phyloP scores from a whole-genome alignment of 2,329 filamentous ascomycete species.

The Ophiostoma angusticollis region DNA sequence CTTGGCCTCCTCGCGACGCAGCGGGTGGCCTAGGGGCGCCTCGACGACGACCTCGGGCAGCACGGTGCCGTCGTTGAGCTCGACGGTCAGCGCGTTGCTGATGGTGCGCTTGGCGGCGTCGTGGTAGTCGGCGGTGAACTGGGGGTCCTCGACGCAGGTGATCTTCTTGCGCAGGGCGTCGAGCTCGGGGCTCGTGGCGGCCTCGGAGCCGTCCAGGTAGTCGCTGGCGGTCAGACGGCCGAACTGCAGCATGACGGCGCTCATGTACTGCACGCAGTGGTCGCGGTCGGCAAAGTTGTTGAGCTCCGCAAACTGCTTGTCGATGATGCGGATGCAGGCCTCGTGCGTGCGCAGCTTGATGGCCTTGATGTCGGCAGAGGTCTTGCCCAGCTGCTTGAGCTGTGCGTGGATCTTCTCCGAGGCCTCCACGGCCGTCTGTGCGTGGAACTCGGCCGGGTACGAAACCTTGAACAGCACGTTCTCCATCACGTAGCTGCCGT shows the following conservation, averaged over 20 bases:
- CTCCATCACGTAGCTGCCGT: conserved; percentile 99
- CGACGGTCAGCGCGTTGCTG: conserved; percentile 90
- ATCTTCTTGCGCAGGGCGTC: conserved; percentile 90
- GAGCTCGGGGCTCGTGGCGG: conserved; percentile 76
- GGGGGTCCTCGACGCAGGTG: conserved; percentile 87
- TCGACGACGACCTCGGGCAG: conserved; percentile 86
- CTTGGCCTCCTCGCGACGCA: conserved; percentile 91
- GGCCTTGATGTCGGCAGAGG: conserved; percentile 81
- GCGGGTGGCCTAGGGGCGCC: conserved; percentile 83
- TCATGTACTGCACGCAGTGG: conserved; percentile 99
- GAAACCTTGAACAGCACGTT: conserved; percentile 99
- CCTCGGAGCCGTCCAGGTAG: conserved; percentile 86
- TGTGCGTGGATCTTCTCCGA: conserved; percentile 78
- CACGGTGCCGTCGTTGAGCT: conserved; percentile 84
- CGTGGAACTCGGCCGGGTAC: conserved; percentile 78
- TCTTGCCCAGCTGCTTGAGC: conserved; percentile 76
- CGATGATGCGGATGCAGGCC: conserved; percentile 96
- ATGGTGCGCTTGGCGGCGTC: conserved; percentile 88
- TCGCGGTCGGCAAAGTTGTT: conserved; percentile 99
- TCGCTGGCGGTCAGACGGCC: conserved; percentile 87
- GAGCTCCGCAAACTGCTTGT: conserved; percentile 85
- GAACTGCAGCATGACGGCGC: conserved; percentile 87
- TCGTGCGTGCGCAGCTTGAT: conserved; percentile 95
- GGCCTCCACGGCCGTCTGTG: conserved; percentile 92
- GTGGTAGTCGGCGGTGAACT: conserved; percentile 94